Percentiles rank a stretch among this genome's conserved stretches.
phyloP scores from a whole-genome alignment of 257 asterid species.

The Leonotis leonurus region DNA sequence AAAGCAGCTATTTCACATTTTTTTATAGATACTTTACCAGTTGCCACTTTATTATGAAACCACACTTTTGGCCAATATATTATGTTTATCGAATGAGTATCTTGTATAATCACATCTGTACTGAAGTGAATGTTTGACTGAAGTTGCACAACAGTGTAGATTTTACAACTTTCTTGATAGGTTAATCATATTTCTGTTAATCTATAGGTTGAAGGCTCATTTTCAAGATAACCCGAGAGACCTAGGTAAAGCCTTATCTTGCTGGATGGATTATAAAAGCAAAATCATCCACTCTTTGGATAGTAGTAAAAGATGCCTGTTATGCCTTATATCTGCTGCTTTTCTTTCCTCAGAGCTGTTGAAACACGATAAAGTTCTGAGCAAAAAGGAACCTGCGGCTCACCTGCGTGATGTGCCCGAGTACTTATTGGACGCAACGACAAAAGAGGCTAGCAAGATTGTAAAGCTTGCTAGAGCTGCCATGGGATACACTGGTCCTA shows the following conservation, averaged over 20 bases:
- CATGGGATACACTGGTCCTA: constrained; percentile 53
- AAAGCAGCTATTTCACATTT: no score
- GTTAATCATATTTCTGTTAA: neutral
- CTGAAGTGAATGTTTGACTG: neutral
- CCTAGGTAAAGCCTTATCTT: constrained; percentile 60
- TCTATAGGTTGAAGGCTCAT: constrained; percentile 81
- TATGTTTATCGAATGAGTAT: neutral
- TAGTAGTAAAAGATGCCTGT: no score
- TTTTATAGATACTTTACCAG: no score
- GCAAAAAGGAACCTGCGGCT: constrained; percentile 75
- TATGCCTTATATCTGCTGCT: constrained; percentile 3
- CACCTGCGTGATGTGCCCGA: constrained; percentile 83
- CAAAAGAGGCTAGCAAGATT: constrained; percentile 94
- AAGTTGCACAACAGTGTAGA: neutral
- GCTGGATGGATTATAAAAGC: neutral
- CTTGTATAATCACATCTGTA: neutral
- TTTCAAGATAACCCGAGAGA: constrained; percentile 90
- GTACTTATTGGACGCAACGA: constrained; percentile 80
- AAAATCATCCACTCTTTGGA: neutral
- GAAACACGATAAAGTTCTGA: constrained; percentile 80
- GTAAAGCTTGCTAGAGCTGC: constrained; percentile 93
- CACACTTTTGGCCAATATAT: neutral
- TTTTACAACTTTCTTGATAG: constrained; percentile 4
- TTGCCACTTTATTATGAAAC: neutral
- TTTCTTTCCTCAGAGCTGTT: constrained; percentile 53